Percentiles rank a stretch among this genome's conserved stretches.
These are phyloP conservation scores for Aspergillus fumigatiaffinis DNA, from an alignment of 2,329 filamentous ascomycete species.

Conservation along the genomic window DNA sequence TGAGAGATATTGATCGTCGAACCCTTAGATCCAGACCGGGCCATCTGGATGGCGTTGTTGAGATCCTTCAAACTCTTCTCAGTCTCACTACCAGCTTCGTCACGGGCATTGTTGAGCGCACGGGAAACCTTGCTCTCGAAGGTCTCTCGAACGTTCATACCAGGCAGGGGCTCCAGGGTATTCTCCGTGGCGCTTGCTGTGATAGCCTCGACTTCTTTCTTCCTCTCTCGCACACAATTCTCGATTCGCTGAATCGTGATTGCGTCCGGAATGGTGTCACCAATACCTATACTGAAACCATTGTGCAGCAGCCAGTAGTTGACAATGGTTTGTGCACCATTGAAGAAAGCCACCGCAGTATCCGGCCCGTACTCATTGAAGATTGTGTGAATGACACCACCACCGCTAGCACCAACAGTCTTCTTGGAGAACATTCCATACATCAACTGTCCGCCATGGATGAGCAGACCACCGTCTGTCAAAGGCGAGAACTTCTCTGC, in stretches of 20 bases:
- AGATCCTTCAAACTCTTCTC: slow-evolving; percentile 89
- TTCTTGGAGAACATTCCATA: slow-evolving; percentile 93
- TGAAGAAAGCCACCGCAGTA: slow-evolving; percentile 90
- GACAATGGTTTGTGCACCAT: slow-evolving; percentile 88
- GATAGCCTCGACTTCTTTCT: slow-evolving; percentile 71
- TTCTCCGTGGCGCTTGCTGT: slow-evolving; percentile 79
- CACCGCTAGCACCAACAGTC: slow-evolving; percentile 81
- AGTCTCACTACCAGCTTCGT: slow-evolving; percentile 88
- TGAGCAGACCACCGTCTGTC: slow-evolving; percentile 73
- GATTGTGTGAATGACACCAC: slow-evolving; percentile 90
- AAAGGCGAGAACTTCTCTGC: slow-evolving; percentile 56
- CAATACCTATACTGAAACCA: slow-evolving; percentile 96
- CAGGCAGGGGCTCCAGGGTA: slow-evolving; percentile 83
- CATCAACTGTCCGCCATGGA: slow-evolving; percentile 83
- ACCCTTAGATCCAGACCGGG: slow-evolving; percentile 93
- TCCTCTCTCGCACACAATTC: slow-evolving; percentile 73
- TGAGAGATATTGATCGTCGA: slow-evolving; percentile 99
- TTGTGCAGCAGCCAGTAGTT: slow-evolving; percentile 97
- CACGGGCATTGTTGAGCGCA: slow-evolving; percentile 90
- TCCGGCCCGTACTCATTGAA: slow-evolving; percentile 90
- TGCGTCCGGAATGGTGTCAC: slow-evolving; percentile 91
- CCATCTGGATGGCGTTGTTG: slow-evolving; percentile 97
- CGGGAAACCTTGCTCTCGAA: slow-evolving; percentile 97
- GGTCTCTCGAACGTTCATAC: slow-evolving; percentile 97
- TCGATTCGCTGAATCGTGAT: slow-evolving; percentile 81